Percentiles rank a stretch among this genome's conserved stretches.
phyloP scores from a whole-genome alignment of 2,329 filamentous ascomycete genomes.

The Aspergillus ochraceus region DNA sequence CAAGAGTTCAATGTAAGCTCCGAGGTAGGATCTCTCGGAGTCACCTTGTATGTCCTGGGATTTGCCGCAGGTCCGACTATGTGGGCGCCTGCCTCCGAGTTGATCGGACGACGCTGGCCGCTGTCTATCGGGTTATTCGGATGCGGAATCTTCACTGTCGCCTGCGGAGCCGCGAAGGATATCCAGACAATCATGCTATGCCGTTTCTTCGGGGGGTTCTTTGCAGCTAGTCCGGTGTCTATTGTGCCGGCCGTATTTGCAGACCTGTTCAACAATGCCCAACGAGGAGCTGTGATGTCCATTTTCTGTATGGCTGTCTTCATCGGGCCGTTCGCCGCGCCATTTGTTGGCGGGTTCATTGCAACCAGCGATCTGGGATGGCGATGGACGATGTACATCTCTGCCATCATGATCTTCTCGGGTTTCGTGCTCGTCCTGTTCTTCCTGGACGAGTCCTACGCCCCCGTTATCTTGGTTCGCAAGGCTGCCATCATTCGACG shows the following conservation, averaged over 20 bases:
- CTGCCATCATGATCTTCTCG: conserved; percentile 54
- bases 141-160: conserved; percentile 49
- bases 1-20: conserved; percentile 47
- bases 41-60: conserved; percentile 52
- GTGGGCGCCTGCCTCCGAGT: conserved; percentile 63
- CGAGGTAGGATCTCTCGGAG: conserved; percentile 48
- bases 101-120: conserved; percentile 59
- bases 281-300: conserved; percentile 46
- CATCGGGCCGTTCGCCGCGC: conserved; percentile 50
- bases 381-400: conserved; percentile 56
- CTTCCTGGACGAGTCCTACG: conserved; percentile 57
- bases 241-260: conserved; percentile 48
- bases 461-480: conserved; percentile 40
- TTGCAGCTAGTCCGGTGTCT: conserved; percentile 45
- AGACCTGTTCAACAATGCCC: conserved; percentile 52
- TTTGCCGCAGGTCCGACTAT: conserved; percentile 62
- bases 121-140: conserved; percentile 45
- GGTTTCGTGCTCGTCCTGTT: conserved; percentile 37
- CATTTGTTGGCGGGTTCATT: conserved; percentile 55
- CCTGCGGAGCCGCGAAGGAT: conserved; percentile 44
- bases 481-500: conserved; percentile 52
- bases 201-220: conserved; percentile 50
- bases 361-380: conserved; percentile 50
- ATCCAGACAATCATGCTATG: conserved; percentile 45
- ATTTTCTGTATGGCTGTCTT: conserved; percentile 54